Base-by-base conservation (phyloP, 805 yeast species). In the Blastobotrys chiropterorum region DNA sequence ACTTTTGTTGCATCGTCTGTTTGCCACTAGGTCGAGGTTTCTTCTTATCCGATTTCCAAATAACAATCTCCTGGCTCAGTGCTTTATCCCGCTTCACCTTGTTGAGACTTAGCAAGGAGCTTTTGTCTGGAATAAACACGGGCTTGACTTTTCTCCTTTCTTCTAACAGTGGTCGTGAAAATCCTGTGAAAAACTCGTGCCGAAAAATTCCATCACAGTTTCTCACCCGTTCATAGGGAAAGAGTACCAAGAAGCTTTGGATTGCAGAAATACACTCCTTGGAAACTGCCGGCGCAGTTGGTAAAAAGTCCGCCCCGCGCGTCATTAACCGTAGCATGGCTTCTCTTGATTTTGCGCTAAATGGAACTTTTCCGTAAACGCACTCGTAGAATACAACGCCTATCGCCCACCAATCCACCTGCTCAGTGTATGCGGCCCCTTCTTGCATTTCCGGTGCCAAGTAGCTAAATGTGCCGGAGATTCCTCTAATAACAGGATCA, bases 361-460 rank as follows among this genome's bases (percentile, higher is more conserved):
- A 65, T 11, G 68, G 68, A 8, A 60, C 56, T 7, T 42, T 30
- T 1, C 64, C 63, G 47, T 62, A 62, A 3, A 62, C 45, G 52
- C 65, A 61, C 45, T 66, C 69, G 49, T 62, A 66, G 46, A 66
- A 50, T 17, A 65, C 65, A 2, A 66, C 59, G 7, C 69, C 69
- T n/a, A 66, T 53, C 1, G 68, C 56, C 69, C 69, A 66, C 67
- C 68, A 62, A 50, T 66, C 69, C 2, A 64, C 59, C 30, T 56
- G 54, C 19, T 56, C 52, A 30, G 61, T 56, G 45, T 63, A 65
- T 15, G 62, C 58, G 3, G 38, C 38, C 2, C 51, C 40, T 11
- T 53, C 48, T 47, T 55, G 64, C 38, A 64, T 61, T 46, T 64
- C 67, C 2, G 67, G 67, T 1, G 67, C 65, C 19, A 64, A 49